Base-by-base conservation (phyloP, 495 filamentous ascomycete species). In the Hypoxylon trugodes region DNA sequence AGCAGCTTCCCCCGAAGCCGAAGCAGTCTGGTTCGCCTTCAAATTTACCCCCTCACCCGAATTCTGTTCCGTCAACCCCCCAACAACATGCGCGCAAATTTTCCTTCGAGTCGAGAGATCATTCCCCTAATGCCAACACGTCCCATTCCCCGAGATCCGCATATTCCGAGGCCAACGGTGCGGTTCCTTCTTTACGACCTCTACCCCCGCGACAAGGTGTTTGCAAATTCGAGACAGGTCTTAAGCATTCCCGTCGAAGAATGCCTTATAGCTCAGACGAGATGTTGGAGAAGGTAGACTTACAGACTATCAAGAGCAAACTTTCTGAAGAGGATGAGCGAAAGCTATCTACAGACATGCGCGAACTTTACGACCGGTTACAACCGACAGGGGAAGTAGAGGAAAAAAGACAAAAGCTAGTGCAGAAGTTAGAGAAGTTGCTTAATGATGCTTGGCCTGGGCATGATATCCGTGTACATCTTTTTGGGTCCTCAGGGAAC, bases 401-500 rank as follows among this genome's bases (percentile, higher is more conserved):
- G 59, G 78, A 80, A 36, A 87, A 92, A 60, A 81, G 94, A 56
- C 77, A 79, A 64, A 86, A 84, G 64, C 85, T 98, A 59, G 87
- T 98, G 37, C 77, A 82, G 59, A 98, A 98, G 78, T 76, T 98
- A 70, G 89, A 96, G 72, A 88, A 83, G 60, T 77, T 97, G 24
- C 85, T 98, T 74, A 94, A 94, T 68, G 78, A 89, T 6, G 86
- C 93, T 66, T 98, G 93, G 93, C 95, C 95, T 1, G 92, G 90
- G 1, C 88, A 90, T 65, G 83, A 94, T 56, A 97, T 97, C 64
- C 86, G 86, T 70, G 96, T 96, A 13, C 87, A 96, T 72, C 86
- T 98, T 24, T 98, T 98, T 84, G 95, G 95, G 15, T 98, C 96
- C 4, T 97, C 96, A 33, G 95, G 95, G 46, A 98, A 98, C 72